Conservation (phyloP, 306 rosid species). For the Betula pendula region DNA sequence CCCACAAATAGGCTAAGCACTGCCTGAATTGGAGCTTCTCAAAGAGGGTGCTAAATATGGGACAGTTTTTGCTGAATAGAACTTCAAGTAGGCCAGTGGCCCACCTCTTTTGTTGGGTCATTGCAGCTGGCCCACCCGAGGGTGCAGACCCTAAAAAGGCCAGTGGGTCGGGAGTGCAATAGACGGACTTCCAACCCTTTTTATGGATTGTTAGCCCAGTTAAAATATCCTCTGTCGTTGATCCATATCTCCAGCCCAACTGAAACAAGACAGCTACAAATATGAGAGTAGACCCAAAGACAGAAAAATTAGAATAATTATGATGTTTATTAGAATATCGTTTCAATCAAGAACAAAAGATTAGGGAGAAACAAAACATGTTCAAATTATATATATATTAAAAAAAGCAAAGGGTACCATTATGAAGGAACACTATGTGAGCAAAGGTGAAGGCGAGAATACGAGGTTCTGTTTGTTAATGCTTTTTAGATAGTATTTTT, state of each 20-base stretch:
- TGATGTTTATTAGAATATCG: no score
- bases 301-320: neutral
- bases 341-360: no score
- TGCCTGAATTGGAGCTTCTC: slow-evolving; percentile 39
- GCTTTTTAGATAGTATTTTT: no score
- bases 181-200: slow-evolving; percentile 37
- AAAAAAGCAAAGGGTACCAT: no score
- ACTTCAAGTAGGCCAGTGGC: slow-evolving; percentile 45
- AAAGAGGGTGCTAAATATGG: slow-evolving; percentile 23
- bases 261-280: neutral
- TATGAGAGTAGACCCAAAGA: neutral
- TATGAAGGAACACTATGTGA: no score
- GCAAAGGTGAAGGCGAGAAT: no score
- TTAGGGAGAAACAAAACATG: no score
- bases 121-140: slow-evolving; percentile 28
- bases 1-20: slow-evolving; percentile 30
- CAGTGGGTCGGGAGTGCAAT: slow-evolving; percentile 29
- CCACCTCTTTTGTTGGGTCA: slow-evolving; percentile 46
- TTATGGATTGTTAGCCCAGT: slow-evolving; percentile 39
- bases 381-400: no score
- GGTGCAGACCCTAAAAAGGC: slow-evolving; percentile 50
- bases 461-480: no score
- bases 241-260: slow-evolving; percentile 46
- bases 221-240: slow-evolving; percentile 32
- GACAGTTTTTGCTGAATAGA: slow-evolving; percentile 31